A percentile compares a stretch with the other conserved stretches of the same genome.
These are phyloP conservation scores for Hygrocybe coccinea DNA, from an alignment of 768 basidiomycete genomes.

Conservation along the genomic window DNA sequence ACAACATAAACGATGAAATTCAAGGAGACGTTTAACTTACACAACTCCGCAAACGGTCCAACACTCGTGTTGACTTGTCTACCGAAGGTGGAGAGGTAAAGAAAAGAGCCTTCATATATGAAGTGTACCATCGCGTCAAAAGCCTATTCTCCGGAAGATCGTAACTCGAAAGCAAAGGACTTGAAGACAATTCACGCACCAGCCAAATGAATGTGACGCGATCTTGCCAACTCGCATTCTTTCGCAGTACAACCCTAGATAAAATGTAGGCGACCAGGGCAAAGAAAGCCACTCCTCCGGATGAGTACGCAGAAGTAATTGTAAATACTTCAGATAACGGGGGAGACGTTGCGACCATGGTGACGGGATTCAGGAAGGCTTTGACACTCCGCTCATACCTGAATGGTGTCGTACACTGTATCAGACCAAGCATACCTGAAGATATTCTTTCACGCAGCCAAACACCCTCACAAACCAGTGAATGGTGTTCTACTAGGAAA, in stretches of 20 bases:
- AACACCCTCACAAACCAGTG: conserved; percentile 69
- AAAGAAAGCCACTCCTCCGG: conserved; percentile 53
- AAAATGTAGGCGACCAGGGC: conserved; percentile 49
- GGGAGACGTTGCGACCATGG: neutral
- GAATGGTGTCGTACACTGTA: conserved; percentile 48
- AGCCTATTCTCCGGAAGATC: conserved; percentile 38
- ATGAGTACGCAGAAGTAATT: conserved; percentile 56
- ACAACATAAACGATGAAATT: neutral
- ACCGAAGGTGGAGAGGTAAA: conserved; percentile 73
- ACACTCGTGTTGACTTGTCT: conserved; percentile 62
- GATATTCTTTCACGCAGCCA: conserved; percentile 72
- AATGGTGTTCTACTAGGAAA: conserved; percentile 75
- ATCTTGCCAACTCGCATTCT: conserved; percentile 60
- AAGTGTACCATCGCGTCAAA: conserved; percentile 82
- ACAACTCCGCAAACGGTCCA: conserved; percentile 68
- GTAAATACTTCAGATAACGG: conserved; percentile 40
- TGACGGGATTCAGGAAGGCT: no score
- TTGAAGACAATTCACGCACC: conserved; percentile 36
- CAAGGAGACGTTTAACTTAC: conserved; percentile 38
- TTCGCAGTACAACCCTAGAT: conserved; percentile 55
- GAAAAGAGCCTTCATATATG: conserved; percentile 72
- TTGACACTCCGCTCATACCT: neutral
- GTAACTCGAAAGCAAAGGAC: neutral
- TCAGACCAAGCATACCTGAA: conserved; percentile 64
- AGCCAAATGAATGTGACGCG: conserved; percentile 74